Base-by-base conservation (phyloP, 2,329 filamentous ascomycete species). In the Cladosporium austrohemisphaericum region DNA sequence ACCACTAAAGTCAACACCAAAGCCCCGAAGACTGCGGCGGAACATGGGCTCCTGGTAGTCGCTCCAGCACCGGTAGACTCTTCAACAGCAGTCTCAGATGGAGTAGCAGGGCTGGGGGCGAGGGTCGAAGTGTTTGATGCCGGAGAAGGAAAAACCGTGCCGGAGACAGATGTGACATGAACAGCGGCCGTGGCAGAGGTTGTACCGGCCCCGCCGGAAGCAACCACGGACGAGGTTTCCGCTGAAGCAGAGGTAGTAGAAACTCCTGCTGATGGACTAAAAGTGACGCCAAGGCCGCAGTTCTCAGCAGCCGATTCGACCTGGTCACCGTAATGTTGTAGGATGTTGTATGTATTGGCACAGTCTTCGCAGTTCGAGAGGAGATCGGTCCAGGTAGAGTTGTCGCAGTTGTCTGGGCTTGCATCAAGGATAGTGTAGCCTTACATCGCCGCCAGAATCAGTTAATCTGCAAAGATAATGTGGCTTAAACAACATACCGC, bases 331-430 rank as follows among this genome's bases (percentile, higher is more conserved):
- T 76, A 76, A 52, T 68, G 65, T 35, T 66, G 56, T 73, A 73
- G 76, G 55, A 76, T 72, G 23, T 73, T 60, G 45, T 66, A 69
- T 16, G 67, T 57, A 25, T 68, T 53, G 33, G 73, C 73, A 50
- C 74, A 76, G 38, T 70, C 60, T 22, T 76, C 65, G 55, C 65
- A 68, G 4, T 50, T 60, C 23, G 41, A n/a, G 10, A 54, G 51
- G n/a, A 67, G 55, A 13, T 59, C 49, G 7, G 54, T 63, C 54
- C 59, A 63, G n/a, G 57, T 63, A 1, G 62, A 50, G 35, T 57
- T 56, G 20, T 57, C 45, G 52, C 63, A 68, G 51, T 60, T 62
- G 25, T 60, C 55, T 16, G 53, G 45, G 11, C 55, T 54, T 14
- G 60, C 52, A 8, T 52, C 55, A 32, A 52, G 35, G 32, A 67